These are phyloP conservation scores for Globisporangium perplexum DNA, from an alignment of 352 stramenopile genomes.

Conservation along the genomic window DNA sequence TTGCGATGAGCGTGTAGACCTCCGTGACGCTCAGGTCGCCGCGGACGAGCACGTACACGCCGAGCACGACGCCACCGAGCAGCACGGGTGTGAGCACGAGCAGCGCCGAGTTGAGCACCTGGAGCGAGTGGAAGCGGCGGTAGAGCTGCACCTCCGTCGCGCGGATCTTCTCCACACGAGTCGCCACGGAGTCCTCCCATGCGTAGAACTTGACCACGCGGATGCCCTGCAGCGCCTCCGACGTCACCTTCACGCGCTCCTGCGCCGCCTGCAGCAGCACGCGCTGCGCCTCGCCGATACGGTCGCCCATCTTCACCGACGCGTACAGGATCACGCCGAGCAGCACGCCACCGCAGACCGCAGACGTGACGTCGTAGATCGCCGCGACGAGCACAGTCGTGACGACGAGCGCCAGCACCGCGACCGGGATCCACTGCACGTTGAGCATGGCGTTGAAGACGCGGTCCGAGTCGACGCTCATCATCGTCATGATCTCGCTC, in stretches of 20 bases:
- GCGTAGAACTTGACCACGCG: conserved; percentile 89
- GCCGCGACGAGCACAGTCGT: conserved; percentile 16
- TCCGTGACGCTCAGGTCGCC: too few species aligned
- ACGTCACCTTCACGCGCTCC: conserved; percentile 90
- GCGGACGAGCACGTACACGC: too few species aligned
- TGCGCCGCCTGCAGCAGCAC: conserved; percentile 11
- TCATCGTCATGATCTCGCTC: conserved; percentile 21
- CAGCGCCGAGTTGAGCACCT: too few species aligned
- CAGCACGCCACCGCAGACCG: conserved; percentile 1
- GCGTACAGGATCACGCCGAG: conserved; percentile 1
- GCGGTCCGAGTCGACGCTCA: conserved; percentile 22
- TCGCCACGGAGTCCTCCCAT: conserved; percentile 54
- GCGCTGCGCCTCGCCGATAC: too few species aligned
- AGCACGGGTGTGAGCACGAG: too few species aligned
- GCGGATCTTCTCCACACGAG: conserved; percentile 32
- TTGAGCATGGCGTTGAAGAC: conserved; percentile 15
- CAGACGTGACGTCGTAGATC: conserved; percentile 5
- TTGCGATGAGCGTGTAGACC: conserved; percentile 28
- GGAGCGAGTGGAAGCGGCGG: too few species aligned
- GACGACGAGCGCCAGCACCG: conserved; percentile 10
- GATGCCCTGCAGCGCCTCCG: conserved; percentile 90
- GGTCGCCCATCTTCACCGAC: too few species aligned
- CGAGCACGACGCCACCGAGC: too few species aligned
- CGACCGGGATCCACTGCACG: conserved; percentile 2
- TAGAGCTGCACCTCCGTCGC: too few species aligned